A percentile compares a stretch with the other conserved stretches of the same genome.
phyloP scores from a whole-genome alignment of 148 eudicot genomes.

The Chenopodium berlandieri region DNA sequence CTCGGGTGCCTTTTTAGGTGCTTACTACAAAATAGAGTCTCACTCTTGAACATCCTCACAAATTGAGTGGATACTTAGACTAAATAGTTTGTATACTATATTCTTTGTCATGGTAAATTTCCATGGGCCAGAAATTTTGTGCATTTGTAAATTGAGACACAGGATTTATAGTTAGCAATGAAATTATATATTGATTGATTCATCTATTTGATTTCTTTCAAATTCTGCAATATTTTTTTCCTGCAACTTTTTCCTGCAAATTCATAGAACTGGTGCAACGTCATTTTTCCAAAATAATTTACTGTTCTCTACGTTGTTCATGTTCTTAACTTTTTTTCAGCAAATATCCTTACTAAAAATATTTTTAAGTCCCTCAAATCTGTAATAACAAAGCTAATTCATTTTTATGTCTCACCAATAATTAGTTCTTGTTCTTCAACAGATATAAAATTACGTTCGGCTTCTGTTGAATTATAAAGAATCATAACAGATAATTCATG shows the following conservation, averaged over 20 bases:
- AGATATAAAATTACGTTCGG: too few relatives aligned
- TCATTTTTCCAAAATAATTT: too few relatives aligned
- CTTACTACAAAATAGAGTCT: conserved; percentile 40
- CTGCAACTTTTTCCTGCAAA: not conserved
- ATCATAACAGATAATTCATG: not conserved
- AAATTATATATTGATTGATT: not conserved
- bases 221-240: not conserved
- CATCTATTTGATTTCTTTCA: not conserved
- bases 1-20: conserved; percentile 36
- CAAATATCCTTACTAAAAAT: not conserved
- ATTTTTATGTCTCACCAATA: not conserved
- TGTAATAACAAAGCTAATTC: not conserved
- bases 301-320: not conserved
- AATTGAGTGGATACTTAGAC: conserved; percentile 1
- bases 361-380: not conserved
- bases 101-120: conserved; percentile 9
- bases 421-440: not conserved
- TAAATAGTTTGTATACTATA: not conserved
- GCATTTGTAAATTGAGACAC: conserved; percentile 15
- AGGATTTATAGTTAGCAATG: conserved; percentile 12
- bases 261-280: too few relatives aligned
- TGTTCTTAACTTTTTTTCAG: not conserved
- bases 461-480: too few relatives aligned
- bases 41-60: conserved; percentile 43
- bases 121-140: conserved; percentile 3